Evolutionary conservation across 164 flowering plant species (phyloP).

Genomic region (Dillenia suffruticosa): DNA sequence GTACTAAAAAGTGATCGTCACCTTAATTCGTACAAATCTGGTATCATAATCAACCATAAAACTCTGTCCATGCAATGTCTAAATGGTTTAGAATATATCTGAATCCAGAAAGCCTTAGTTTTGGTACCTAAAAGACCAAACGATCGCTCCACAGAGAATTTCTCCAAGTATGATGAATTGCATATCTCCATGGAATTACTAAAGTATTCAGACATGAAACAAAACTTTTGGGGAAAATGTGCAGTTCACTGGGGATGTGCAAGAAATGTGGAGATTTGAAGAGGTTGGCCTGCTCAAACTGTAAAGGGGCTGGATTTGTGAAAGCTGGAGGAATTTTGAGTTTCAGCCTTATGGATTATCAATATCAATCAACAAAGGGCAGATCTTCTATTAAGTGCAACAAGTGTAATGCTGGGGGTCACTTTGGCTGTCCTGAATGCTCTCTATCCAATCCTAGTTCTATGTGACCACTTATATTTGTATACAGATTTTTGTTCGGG

Average conservation of each 20-base stretch:
- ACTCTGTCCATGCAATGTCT: not conserved
- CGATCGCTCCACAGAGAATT: not conserved
- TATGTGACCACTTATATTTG: too few relatives aligned
- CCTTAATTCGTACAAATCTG: too few relatives aligned
- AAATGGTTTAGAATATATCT: too few relatives aligned
- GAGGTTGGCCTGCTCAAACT: slow-evolving; percentile 68
- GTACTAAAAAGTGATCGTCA: too few relatives aligned
- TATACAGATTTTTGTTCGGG: too few relatives aligned
- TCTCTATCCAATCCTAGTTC: slow-evolving; percentile 1
- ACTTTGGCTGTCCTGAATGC: slow-evolving; percentile 42
- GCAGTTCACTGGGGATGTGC: slow-evolving; percentile 86
- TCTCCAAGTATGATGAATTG: not conserved
- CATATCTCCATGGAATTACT: not conserved
- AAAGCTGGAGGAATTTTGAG: slow-evolving; percentile 41
- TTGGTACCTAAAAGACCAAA: too few relatives aligned
- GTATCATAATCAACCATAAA: not conserved
- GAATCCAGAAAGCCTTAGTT: too few relatives aligned
- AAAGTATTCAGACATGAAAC: not conserved
- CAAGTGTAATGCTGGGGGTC: slow-evolving; percentile 37
- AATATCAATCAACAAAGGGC: slow-evolving; percentile 10
- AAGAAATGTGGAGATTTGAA: slow-evolving; percentile 77
- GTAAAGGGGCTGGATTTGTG: slow-evolving; percentile 63
- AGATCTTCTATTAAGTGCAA: slow-evolving; percentile 22
- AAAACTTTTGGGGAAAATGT: slow-evolving; percentile 2
- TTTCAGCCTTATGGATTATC: slow-evolving; percentile 24